These are phyloP conservation scores for Naganishia antarctica DNA, from an alignment of 768 basidiomycete genomes.

Conservation along the genomic window DNA sequence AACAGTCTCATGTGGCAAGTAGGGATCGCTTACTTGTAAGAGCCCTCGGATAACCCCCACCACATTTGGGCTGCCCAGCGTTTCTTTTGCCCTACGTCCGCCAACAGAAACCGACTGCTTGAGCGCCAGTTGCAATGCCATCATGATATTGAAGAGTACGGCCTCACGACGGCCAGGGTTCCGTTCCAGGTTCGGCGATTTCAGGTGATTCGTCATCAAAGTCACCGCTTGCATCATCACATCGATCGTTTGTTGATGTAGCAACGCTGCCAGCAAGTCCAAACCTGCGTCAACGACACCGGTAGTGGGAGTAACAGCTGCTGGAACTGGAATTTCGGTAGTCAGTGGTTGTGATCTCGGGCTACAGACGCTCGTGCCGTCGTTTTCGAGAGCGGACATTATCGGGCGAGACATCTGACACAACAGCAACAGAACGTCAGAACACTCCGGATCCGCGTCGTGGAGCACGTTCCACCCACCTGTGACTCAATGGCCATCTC, in stretches of 20 bases:
- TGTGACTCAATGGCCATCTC: slow-evolving; percentile 72
- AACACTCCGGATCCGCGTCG: neutral
- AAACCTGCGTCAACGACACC: slow-evolving; percentile 83
- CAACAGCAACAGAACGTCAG: neutral
- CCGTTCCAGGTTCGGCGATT: slow-evolving; percentile 74
- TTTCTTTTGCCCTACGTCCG: slow-evolving; percentile 36
- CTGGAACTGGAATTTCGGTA: neutral
- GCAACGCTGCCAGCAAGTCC: slow-evolving; percentile 72
- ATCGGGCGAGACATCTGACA: slow-evolving; percentile 68
- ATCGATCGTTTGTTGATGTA: slow-evolving; percentile 69
- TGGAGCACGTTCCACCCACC: slow-evolving; percentile 53
- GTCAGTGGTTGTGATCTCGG: slow-evolving; percentile 33
- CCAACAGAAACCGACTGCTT: slow-evolving; percentile 41
- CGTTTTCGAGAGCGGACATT: slow-evolving; percentile 78
- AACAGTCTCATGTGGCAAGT: too few relatives aligned
- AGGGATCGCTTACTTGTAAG: slow-evolving; percentile 43
- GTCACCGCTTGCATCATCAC: slow-evolving; percentile 48
- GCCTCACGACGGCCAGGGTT: slow-evolving; percentile 83
- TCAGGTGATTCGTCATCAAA: slow-evolving; percentile 51
- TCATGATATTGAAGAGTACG: slow-evolving; percentile 69
- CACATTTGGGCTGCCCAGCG: slow-evolving; percentile 39
- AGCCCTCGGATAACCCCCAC: slow-evolving; percentile 23
- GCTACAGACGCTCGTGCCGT: slow-evolving; percentile 64
- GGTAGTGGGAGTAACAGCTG: slow-evolving; percentile 68
- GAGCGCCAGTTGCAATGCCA: slow-evolving; percentile 68